Evolutionary conservation across 1,284 basidiomycete species (phyloP), one percentile per base, ranked within the genome.

Genomic region (Ustilago tritici): DNA sequence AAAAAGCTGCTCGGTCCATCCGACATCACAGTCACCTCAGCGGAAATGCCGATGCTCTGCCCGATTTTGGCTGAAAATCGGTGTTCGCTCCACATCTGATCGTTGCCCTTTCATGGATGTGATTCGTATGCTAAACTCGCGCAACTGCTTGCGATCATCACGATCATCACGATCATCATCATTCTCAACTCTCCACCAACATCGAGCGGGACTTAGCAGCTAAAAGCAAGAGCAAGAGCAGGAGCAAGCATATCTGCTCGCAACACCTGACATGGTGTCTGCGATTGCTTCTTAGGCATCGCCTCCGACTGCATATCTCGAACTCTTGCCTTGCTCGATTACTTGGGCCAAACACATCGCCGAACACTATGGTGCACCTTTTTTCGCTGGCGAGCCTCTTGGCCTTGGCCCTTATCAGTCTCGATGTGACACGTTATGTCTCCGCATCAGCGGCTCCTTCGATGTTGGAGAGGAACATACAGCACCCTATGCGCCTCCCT

Each of bases 401-500:
- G 9, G 61, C 53, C 61, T 40, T 65, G 8, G 43, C 49, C 11
- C 47, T 17, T 11, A 31, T 68, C n/a, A 57, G 40, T 55, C 38
- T 55, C 32, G 28, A 36, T 12, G 5, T 54, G 12, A 55, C 32
- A 1, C 61, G 50, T 9, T 64, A 57, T 47, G 55, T 59, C 1
- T 54, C 38, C 0, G 40, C 41, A 32, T 28, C 46, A 28, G 23
- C 23, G 3, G 23, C 4, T 55, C 38, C 1, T 28, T 56, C 17
- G 46, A n/a, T 19, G 14, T 4, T n/a, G 52, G 23, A 60, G 10
- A 35, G 47, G 19, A 64, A 47, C 15, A 10, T 28, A 23, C 70
- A 65, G 43, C 58, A 50, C 19, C 65, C 70, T 10, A n/a, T 73
- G 41, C 61, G 61, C 38, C 55, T 73, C 19, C 50, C 14, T 10